Conservation (phyloP, 1,284 basidiomycete genomes). For the Wallemia hederae region DNA sequence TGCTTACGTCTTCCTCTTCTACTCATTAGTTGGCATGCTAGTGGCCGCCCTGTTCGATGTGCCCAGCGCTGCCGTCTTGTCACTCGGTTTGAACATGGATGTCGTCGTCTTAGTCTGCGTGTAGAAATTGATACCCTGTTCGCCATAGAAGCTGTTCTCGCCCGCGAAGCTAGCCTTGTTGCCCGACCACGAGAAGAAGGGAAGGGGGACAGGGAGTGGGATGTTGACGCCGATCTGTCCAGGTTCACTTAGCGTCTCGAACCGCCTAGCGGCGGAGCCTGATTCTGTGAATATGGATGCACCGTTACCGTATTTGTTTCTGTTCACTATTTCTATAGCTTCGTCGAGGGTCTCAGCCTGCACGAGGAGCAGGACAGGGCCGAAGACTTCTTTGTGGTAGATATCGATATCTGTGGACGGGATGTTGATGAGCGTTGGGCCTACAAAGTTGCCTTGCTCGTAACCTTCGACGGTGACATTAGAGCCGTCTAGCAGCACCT, state of each 20-base stretch:
- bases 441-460: conserved; percentile 78
- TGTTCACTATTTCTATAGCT: conserved; percentile 64
- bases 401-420: conserved; percentile 44
- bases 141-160: conserved; percentile 67
- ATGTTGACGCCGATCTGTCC: conserved; percentile 89
- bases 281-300: conserved; percentile 92
- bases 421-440: conserved; percentile 67
- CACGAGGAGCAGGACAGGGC: conserved; percentile 58
- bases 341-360: conserved; percentile 65
- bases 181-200: conserved; percentile 79
- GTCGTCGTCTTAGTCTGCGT: conserved; percentile 26
- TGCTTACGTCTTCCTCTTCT: not conserved
- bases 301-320: conserved; percentile 54
- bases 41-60: not conserved
- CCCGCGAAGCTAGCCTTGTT: conserved; percentile 72
- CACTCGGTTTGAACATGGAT: not conserved
- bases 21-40: not conserved
- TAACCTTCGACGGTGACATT: conserved; percentile 38
- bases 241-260: conserved; percentile 62
- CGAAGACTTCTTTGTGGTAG: conserved; percentile 90
- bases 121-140: conserved; percentile 66
- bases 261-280: conserved; percentile 81
- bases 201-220: conserved; percentile 48
- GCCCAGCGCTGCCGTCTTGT: not conserved
- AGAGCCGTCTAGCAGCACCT: conserved; percentile 64